Conservation (phyloP, 78 protist species). For the Tieghemostelium lacteum region DNA sequence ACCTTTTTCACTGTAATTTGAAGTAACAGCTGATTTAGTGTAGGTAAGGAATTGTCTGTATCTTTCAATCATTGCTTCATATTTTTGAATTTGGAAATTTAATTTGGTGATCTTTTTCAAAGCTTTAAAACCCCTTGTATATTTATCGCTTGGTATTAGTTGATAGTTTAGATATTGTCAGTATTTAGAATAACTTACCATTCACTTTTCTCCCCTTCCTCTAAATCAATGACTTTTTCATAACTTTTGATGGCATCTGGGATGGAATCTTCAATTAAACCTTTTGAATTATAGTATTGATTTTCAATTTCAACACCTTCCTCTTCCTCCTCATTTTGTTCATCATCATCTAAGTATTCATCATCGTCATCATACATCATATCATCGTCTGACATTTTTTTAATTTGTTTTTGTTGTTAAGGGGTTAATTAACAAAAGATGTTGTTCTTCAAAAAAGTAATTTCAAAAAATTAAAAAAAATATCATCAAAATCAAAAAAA, state of each 20-base stretch:
- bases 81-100: conserved; percentile 38
- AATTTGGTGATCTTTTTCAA: conserved; percentile 79
- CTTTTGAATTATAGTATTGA: conserved; percentile 83
- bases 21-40: conserved; percentile 77
- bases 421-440: background rate
- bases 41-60: conserved; percentile 73
- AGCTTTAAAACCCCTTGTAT: conserved; percentile 85
- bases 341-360: conserved; percentile 57
- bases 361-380: conserved; percentile 84
- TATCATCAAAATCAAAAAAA: too few relatives aligned
- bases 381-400: conserved; percentile 82
- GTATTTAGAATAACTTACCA: conserved; percentile 41
- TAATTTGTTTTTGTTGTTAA: too few relatives aligned
- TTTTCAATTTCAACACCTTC: conserved; percentile 81
- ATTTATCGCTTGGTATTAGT: background rate
- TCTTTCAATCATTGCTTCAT: conserved; percentile 43
- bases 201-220: conserved; percentile 79
- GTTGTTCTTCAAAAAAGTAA: too few relatives aligned
- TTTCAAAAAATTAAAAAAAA: too few relatives aligned
- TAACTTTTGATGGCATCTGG: conserved; percentile 74
- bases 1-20: conserved; percentile 81
- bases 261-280: conserved; percentile 76
- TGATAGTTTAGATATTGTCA: background rate
- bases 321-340: conserved; percentile 68
- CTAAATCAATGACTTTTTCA: conserved; percentile 79